These are phyloP conservation scores for Nicotiana paniculata DNA, from an alignment of 257 asterid species.

Conservation along the genomic window DNA sequence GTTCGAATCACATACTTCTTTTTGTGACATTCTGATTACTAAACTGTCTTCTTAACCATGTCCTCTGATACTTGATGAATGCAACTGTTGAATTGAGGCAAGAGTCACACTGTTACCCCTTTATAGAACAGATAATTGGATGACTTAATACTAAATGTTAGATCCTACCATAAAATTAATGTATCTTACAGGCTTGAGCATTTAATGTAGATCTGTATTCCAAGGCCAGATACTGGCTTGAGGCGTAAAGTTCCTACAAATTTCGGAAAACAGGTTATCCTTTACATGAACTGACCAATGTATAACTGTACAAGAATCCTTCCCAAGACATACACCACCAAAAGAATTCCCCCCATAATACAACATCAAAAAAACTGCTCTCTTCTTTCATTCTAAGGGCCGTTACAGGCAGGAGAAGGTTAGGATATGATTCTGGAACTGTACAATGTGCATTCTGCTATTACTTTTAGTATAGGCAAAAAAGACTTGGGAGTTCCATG, in stretches of 20 bases:
- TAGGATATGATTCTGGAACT: neutral
- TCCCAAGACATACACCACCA: constrained; percentile 21
- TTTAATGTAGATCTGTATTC: neutral
- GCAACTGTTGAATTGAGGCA: neutral
- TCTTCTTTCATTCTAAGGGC: constrained; percentile 1
- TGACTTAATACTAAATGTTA: neutral
- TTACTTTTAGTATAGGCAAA: neutral
- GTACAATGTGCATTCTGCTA: neutral
- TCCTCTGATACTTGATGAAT: neutral
- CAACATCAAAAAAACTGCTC: neutral
- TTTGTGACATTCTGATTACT: too few species aligned
- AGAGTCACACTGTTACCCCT: neutral
- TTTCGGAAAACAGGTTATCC: constrained; percentile 22
- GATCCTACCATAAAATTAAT: neutral
- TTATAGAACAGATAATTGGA: neutral
- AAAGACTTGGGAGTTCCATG: constrained; percentile 6
- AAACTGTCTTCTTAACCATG: too few species aligned
- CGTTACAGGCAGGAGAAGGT: neutral
- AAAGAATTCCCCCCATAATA: neutral
- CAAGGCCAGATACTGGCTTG: constrained; percentile 16
- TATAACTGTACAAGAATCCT: constrained; percentile 33
- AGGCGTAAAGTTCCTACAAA: constrained; percentile 6
- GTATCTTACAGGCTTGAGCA: neutral
- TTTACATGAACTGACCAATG: constrained; percentile 17
- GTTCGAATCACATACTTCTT: too few species aligned